These are phyloP conservation scores for Sequoia sempervirens DNA, from an alignment of 75 land plant genomes.

Conservation along the genomic window DNA sequence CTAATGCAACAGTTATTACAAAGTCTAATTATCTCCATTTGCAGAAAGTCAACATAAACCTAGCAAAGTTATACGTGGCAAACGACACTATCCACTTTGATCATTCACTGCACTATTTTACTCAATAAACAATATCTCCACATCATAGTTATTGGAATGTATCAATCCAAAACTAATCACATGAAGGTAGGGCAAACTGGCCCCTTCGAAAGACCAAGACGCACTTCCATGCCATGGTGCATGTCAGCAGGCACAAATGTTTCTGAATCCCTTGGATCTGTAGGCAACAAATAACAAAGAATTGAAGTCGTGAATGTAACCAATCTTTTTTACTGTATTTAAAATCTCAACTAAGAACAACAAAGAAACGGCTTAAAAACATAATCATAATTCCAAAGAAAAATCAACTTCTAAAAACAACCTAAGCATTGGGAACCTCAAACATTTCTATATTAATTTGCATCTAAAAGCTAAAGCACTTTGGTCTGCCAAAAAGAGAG, in stretches of 20 bases:
- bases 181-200: slow-evolving; percentile 68
- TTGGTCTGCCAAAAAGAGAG: not conserved
- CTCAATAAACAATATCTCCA: not conserved
- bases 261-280: slow-evolving; percentile 83
- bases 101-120: not conserved
- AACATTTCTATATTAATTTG: not conserved
- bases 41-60: not conserved
- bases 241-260: slow-evolving; percentile 55
- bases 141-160: not conserved
- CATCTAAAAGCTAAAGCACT: not conserved
- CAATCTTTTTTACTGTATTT: not conserved
- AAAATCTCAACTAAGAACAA: not conserved
- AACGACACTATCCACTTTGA: not conserved
- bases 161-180: slow-evolving; percentile 14
- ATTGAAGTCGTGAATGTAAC: not conserved
- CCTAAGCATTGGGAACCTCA: not conserved
- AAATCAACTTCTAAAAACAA: not conserved
- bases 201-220: slow-evolving; percentile 74
- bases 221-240: slow-evolving; percentile 94
- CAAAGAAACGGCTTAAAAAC: not conserved
- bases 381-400: not conserved
- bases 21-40: not conserved
- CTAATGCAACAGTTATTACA: not conserved
- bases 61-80: not conserved
- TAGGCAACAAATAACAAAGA: slow-evolving; percentile 12